Evolutionary conservation across 129 eudicot species (phyloP).

Genomic region (Pulicaria dysenterica): DNA sequence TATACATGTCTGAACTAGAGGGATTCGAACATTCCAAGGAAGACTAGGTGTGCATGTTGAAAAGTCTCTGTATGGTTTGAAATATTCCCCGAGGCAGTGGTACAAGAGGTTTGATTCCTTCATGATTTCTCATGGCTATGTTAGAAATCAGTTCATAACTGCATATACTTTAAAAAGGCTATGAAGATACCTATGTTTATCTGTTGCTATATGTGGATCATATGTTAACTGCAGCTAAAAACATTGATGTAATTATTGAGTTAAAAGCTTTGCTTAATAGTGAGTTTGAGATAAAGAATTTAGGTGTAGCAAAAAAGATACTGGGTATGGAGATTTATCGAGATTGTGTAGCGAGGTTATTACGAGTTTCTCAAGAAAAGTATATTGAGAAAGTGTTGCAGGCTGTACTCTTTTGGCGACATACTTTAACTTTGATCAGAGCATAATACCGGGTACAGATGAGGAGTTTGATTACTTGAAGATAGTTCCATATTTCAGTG

Average conservation of each 20-base stretch:
- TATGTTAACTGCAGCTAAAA: background rate
- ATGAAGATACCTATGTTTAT: background rate
- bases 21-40: background rate
- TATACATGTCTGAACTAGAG: background rate
- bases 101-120: background rate
- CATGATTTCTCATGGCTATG: background rate
- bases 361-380: no score
- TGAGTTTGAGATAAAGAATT: no score
- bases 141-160: background rate
- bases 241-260: background rate
- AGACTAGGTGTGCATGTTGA: slow-evolving; percentile 3
- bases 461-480: no score
- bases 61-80: background rate
- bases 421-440: background rate
- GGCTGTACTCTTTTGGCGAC: background rate
- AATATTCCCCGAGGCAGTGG: background rate
- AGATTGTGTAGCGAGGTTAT: no score
- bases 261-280: background rate
- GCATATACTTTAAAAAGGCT: background rate
- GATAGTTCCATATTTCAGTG: no score
- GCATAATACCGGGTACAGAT: no score
- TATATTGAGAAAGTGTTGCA: no score
- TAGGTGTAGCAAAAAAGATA: no score
- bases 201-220: no score
- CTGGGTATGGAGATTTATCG: no score